Percentiles rank a stretch among this genome's conserved stretches.
phyloP scores from a whole-genome alignment of 225 moss, liverwort and hornwort species.

The Antitrichia curtipendula region DNA sequence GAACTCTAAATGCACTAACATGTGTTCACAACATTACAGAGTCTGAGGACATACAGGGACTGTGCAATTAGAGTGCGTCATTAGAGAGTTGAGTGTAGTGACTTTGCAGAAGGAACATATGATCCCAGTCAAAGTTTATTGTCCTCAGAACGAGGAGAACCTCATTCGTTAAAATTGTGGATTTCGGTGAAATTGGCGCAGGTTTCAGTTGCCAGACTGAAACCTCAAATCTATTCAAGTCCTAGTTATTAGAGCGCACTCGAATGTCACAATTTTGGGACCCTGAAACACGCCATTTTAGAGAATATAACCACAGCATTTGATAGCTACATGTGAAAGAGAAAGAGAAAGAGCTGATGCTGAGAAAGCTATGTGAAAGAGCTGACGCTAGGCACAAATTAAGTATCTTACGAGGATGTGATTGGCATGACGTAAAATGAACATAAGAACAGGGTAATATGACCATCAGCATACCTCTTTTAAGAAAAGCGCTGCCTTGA shows the following conservation, averaged over 20 bases:
- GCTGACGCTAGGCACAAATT: neutral
- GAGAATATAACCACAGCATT: neutral
- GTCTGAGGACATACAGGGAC: neutral
- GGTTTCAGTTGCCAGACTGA: neutral
- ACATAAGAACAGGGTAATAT: neutral
- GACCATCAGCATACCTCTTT: slow-evolving; percentile 27
- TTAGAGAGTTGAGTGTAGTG: too few species aligned
- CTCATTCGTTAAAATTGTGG: neutral
- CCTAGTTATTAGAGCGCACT: neutral
- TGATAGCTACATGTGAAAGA: neutral
- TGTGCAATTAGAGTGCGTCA: neutral
- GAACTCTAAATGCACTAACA: neutral
- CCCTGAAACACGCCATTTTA: neutral
- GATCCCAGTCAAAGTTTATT: neutral
- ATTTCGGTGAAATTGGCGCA: neutral
- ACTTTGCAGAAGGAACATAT: neutral
- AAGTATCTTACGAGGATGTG: neutral
- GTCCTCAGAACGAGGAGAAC: neutral
- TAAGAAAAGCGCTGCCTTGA: slow-evolving; percentile 47
- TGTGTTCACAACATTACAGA: neutral
- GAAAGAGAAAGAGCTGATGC: neutral
- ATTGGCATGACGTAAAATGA: neutral
- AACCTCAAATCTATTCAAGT: neutral
- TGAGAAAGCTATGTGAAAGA: neutral
- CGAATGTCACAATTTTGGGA: neutral